Evolutionary conservation across 75 land plant species (phyloP), one percentile per base, ranked within the genome.

Genomic region (Cryptomeria japonica): DNA sequence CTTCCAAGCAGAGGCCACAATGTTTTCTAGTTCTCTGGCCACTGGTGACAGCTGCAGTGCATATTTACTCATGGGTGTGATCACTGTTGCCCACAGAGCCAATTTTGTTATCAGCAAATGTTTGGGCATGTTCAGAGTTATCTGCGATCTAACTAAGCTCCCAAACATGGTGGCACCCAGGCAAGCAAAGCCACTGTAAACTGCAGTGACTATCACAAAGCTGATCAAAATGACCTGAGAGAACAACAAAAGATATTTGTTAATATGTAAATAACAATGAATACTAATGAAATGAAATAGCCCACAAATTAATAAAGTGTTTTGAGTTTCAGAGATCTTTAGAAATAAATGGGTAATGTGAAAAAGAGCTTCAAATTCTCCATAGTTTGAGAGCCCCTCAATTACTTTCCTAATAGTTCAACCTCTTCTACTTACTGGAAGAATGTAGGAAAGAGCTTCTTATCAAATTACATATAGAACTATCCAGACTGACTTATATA

Each of bases 1-100:
- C 75, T 28, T 78, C 64, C 55, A 37, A 15, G 86, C 32, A 39
- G 86, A 89, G 72, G 79, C 44, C 39, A 47, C 58, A 8, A 82
- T 9, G 32, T 82, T 70, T 31, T 88, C 89, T 28, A 89, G 75
- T 18, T 87, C 90, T n/a, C 53, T 58, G 2, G 89, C 72, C 64
- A 89, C 61, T 2, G 90, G 90, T 7, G 90, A 87, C 19, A 89
- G 90, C 88, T 87, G 68, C 42, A 89, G 73, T n/a, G 90, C 90
- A 56, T 87, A 89, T 79, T 89, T 86, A 84, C 79, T 68, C 80
- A 89, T 44, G 32, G 90, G 90, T 22, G 89, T 89, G 32, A 89
- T 49, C 19, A 89, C 87, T 5, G 90, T 89, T 53, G 88, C 83
- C 90, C 90, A 89, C 34, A 89, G 41, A 19, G 80, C 88, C 34